Base-by-base conservation (phyloP, 23 red algal genomes). In the Agarophyton chilense region DNA sequence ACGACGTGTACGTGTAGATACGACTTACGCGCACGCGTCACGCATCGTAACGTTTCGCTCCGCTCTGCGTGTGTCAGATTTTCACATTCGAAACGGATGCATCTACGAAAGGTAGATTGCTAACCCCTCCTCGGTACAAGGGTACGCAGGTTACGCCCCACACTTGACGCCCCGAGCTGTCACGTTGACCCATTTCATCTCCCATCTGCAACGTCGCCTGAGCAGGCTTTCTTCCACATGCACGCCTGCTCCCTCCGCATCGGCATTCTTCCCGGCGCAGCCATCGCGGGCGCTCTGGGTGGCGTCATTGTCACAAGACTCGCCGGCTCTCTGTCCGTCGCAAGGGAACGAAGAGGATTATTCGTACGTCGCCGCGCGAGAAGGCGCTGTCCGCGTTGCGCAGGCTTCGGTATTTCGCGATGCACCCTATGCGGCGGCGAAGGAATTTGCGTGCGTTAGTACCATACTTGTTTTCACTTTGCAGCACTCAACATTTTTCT, bases 331-430 rank as follows among this genome's bases (percentile, higher is more conserved):
- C 34, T 81, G 0, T 80, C 73, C 8, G 18, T 42, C 14, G 16
- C 44, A 39, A 38, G 53, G 47, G 57, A 51, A 0, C 86, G 86
- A n/a, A 60, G 41, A 38, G 61, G 86, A 44, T 61, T 90, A 9
- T 90, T 90, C 54, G 86, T 90, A n/a, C 72, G 86, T 17, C 52
- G 73, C 25, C 49, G 86, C 22, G 52, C 72, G 16, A 53, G 73
- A 22, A 66, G 76, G 14, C 32, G 45, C 19, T 90, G 86, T 52
- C 72, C 86, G 38, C 86, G 86, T 24, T 90, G 86, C 43, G 52
- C 72, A 24, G 86, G 86, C 45, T 90, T 90, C 45, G 73, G 86
- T n/a, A 78, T 90, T 55, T 32, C 74, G 18, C 56, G 56, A 33
- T 90, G 86, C 61, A 52, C 50, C 29, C 72, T 90, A 2, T 90